Evolutionary conservation across 2,329 filamentous ascomycete genomes (phyloP), one percentile per base, ranked within the genome.

Genomic region (Esteya vermicola): DNA sequence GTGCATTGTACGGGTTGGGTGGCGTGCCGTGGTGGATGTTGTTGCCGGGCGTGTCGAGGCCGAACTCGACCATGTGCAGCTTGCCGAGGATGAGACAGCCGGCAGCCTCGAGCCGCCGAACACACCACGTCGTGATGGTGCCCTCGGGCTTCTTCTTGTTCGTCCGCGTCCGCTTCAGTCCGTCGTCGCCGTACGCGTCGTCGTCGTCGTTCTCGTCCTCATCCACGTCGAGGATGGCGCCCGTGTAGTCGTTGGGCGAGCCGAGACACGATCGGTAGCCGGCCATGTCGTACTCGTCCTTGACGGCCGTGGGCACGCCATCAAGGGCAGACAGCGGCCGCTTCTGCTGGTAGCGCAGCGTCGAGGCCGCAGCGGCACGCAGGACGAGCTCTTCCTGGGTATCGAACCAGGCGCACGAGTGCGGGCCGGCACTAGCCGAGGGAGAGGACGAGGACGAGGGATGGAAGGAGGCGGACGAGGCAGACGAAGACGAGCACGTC

Each of bases 211-310:
- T n/a, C n/a, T n/a, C n/a, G n/a, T n/a, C n/a, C n/a, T n/a, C n/a
- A n/a, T n/a, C n/a, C n/a, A n/a, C n/a, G 1, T 68, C 53, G 1
- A 46, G 42, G 6, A 60, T 59, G 12, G 61, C 52, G 8, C 65
- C 59, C 1, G 67, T 75, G 50, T 76, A 80, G 51, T 80, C 72
- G 45, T 74, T 63, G 26, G 63, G 63, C 9, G 73, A 75, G 8
- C 78, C 79, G 32, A 82, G 63, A 10, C 67, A 78, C 31, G 73
- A 79, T 33, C 67, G 65, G 54, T 89, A 86, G 1, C 81, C 83
- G n/a, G 74, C 71, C 20, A 89, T 58, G 52, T 85, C 77, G 37
- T 82, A 73, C 53, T 86, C 81, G 50, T 88, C 82, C 58, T 88
- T 88, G 37, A 85, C 70, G 0, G 73, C 78, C 6, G 85, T 71